These are phyloP conservation scores for Globisporangium splendens DNA, from an alignment of 352 stramenopile genomes.

Conservation along the genomic window DNA sequence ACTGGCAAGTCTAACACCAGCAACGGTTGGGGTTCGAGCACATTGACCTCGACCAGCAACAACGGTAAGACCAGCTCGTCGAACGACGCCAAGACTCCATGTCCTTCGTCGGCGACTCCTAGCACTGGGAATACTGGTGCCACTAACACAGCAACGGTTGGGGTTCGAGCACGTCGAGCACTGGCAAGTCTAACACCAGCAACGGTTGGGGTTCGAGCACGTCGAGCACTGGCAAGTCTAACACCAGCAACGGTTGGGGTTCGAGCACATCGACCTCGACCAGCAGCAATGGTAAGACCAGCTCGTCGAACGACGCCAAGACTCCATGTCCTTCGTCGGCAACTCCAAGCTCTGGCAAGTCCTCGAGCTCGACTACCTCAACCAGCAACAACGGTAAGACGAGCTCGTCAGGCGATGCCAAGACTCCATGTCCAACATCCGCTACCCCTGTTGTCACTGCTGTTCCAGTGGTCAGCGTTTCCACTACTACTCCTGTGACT, in stretches of 20 bases:
- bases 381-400: no score
- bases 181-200: no score
- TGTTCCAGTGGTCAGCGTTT: not conserved
- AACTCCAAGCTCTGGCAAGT: not conserved
- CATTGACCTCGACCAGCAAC: not conserved
- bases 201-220: not conserved
- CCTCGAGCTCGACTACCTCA: not conserved
- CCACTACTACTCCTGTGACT: not conserved
- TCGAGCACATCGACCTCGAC: no score
- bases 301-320: not conserved
- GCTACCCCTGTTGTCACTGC: no score
- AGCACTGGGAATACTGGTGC: not conserved
- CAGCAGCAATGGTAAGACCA: no score
- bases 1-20: not conserved
- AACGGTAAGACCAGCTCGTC: not conserved
- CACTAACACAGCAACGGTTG: not conserved
- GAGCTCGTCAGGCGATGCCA: no score
- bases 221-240: not conserved
- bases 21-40: no score
- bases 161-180: no score
- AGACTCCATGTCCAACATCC: no score
- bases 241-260: not conserved
- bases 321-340: slow-evolving; percentile 5
- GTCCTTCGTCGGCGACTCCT: no score
- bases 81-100: no score